Base-by-base conservation (phyloP, 1,284 basidiomycete species). In the Schizophyllum commune region DNA sequence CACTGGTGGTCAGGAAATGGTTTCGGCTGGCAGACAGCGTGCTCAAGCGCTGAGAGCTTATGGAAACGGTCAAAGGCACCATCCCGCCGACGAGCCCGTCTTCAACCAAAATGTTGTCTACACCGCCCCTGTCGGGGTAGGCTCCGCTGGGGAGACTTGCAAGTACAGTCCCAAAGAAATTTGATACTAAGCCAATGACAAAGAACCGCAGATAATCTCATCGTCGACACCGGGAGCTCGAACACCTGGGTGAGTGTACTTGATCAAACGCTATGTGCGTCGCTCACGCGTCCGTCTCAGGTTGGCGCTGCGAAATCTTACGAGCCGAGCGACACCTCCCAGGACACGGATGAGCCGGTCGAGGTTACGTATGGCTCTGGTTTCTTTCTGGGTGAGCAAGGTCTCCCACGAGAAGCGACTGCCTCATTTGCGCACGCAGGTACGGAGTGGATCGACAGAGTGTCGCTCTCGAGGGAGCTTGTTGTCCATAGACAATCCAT, bases 131-230 rank as follows among this genome's bases (percentile, higher is more conserved):
- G 77, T 87, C 58, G 82, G 80, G 51, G 81, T 88, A 55, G 87
- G 86, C 52, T 79, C 65, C 63, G 85, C 85, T 4, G 70, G 85
- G 15, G 85, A 83, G 2, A 69, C 72, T n/a, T 88, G 84, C 80
- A 73, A 69, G 68, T 73, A 3, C n/a, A 53, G 33, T 9, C 32
- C 51, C 17, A 47, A 21, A 20, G 4, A 39, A 15, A 59, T 27
- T 20, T 33, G 5, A 15, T 1, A n/a, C 52, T 32, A 2, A 54
- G 20, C 34, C 57, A 55, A 55, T 57, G 51, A 51, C 22, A 57
- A 71, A 7, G 5, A 3, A 27, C 27, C 47, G 53, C 60, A 77
- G 76, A 74, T 65, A 56, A 67, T 1, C 74, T 80, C 21, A 64
- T 79, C 61, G 70, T 80, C 61, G 77, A 80, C 66, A 78, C 77